A percentile compares a stretch with the other conserved stretches of the same genome.
These are phyloP conservation scores for Nannochloris sp. DNA, from an alignment of 139 green algal species.

Conservation along the genomic window DNA sequence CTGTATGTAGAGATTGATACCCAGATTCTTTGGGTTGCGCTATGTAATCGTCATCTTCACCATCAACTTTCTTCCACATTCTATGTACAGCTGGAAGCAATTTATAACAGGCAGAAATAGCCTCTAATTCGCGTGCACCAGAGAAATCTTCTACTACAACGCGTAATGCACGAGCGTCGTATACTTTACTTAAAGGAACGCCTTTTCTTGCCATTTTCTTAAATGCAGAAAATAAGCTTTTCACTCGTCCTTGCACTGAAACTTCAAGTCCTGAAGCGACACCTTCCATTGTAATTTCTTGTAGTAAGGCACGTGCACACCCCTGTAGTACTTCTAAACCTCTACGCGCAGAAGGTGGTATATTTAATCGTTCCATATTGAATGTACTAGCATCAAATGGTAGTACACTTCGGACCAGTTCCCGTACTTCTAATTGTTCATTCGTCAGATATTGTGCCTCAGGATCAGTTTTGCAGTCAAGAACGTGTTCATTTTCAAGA, in stretches of 20 bases:
- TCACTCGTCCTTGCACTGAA: conserved; percentile 71
- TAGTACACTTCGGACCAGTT: conserved; percentile 58
- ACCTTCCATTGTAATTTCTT: conserved; percentile 41
- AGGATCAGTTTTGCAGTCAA: not conserved
- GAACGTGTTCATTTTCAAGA: not conserved
- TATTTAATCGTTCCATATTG: conserved; percentile 37
- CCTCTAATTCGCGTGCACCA: conserved; percentile 27
- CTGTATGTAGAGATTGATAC: conserved; percentile 84
- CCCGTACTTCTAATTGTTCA: conserved; percentile 18
- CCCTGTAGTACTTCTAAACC: conserved; percentile 50
- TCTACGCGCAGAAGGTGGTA: not conserved
- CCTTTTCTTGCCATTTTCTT: conserved; percentile 88
- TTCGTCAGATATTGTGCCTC: not conserved
- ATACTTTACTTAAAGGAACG: conserved; percentile 70
- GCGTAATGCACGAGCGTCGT: conserved; percentile 79
- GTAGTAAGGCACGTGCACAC: conserved; percentile 36
- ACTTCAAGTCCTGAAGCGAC: conserved; percentile 57
- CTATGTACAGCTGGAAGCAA: conserved; percentile 73
- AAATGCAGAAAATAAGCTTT: conserved; percentile 76
- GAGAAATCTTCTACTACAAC: conserved; percentile 83
- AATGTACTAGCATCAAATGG: conserved; percentile 78
- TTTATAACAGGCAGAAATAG: conserved; percentile 65
- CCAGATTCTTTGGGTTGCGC: conserved; percentile 70
- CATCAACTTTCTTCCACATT: conserved; percentile 64
- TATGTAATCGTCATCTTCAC: conserved; percentile 89